phyloP scores from a whole-genome alignment of 495 filamentous ascomycete genomes.

The Penicillium salamii region DNA sequence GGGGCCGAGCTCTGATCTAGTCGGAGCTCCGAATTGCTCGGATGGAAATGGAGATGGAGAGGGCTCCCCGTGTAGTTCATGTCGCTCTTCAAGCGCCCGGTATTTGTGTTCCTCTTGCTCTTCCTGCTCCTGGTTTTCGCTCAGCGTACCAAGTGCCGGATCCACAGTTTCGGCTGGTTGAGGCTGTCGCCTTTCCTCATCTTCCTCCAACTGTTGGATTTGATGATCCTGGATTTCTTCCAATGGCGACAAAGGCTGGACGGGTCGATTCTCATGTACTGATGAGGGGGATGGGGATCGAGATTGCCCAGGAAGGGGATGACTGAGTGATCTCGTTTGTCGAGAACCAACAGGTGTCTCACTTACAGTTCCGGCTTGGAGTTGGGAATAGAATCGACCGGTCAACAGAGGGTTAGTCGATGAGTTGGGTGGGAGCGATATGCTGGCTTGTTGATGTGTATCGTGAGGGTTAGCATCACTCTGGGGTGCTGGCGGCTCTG shows the following conservation, averaged over 20 bases:
- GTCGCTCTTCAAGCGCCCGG: neutral
- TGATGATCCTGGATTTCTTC: neutral
- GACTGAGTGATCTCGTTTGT: constrained; percentile 11
- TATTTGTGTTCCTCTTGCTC: constrained; percentile 1
- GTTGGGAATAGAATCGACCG: constrained; percentile 21
- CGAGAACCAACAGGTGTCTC: constrained; percentile 4
- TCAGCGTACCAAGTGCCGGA: neutral
- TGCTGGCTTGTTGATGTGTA: constrained; percentile 12
- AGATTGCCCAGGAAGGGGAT: constrained; percentile 9
- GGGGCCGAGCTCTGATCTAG: neutral
- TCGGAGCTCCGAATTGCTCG: neutral
- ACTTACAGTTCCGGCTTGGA: constrained; percentile 1
- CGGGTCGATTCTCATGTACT: neutral
- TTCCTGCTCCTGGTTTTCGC: constrained; percentile 1
- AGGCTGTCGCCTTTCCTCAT: neutral
- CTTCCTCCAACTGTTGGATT: neutral
- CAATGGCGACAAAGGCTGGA: neutral
- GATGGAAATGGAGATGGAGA: too few relatives aligned
- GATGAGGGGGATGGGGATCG: constrained; percentile 8
- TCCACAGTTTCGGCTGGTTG: neutral
- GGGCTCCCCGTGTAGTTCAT: neutral
- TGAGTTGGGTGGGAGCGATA: constrained; percentile 7
- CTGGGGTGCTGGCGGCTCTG: neutral
- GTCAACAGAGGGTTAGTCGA: constrained; percentile 7
- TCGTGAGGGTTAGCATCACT: neutral